Percentiles rank a stretch among this genome's conserved stretches.
These are phyloP conservation scores for Cytospora chrysosperma DNA, from an alignment of 2,329 filamentous ascomycete genomes.

Conservation along the genomic window DNA sequence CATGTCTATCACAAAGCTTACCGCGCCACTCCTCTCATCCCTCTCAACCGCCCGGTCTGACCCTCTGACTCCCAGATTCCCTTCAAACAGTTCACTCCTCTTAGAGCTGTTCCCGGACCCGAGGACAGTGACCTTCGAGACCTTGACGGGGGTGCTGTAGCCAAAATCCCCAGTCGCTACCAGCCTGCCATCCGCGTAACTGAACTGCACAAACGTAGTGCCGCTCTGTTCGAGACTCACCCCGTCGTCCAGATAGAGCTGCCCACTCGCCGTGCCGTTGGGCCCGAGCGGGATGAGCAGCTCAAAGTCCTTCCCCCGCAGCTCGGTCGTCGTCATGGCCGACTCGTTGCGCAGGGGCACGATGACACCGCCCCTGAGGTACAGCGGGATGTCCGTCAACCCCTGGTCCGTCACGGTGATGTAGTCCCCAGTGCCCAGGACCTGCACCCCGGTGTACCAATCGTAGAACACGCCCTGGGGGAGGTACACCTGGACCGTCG, in stretches of 20 bases:
- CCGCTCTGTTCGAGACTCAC: conserved; percentile 59
- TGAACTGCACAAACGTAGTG: conserved; percentile 60
- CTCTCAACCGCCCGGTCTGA: not conserved
- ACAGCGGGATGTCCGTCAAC: conserved; percentile 60
- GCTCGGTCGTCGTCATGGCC: conserved; percentile 62
- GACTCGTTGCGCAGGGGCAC: conserved; percentile 57
- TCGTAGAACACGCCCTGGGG: conserved; percentile 50
- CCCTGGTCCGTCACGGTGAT: conserved; percentile 41
- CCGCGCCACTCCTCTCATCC: conserved; percentile 14
- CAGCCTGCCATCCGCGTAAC: conserved; percentile 54
- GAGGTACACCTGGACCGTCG: conserved; percentile 45
- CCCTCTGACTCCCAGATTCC: not conserved
- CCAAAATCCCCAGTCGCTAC: conserved; percentile 52
- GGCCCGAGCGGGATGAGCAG: conserved; percentile 65
- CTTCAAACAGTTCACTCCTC: not conserved
- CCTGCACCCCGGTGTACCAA: conserved; percentile 47
- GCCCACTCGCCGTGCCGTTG: conserved; percentile 63
- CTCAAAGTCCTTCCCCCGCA: conserved; percentile 66
- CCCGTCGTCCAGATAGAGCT: conserved; percentile 77
- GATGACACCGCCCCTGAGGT: conserved; percentile 64
- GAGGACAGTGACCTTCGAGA: conserved; percentile 52
- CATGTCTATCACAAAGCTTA: conserved; percentile 16
- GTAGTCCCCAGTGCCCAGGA: conserved; percentile 42
- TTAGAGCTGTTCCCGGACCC: conserved; percentile 30
- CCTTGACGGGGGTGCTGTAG: conserved; percentile 44